These are phyloP conservation scores for Fusarium verrucosum DNA, from an alignment of 2,329 filamentous ascomycete species.

Conservation along the genomic window DNA sequence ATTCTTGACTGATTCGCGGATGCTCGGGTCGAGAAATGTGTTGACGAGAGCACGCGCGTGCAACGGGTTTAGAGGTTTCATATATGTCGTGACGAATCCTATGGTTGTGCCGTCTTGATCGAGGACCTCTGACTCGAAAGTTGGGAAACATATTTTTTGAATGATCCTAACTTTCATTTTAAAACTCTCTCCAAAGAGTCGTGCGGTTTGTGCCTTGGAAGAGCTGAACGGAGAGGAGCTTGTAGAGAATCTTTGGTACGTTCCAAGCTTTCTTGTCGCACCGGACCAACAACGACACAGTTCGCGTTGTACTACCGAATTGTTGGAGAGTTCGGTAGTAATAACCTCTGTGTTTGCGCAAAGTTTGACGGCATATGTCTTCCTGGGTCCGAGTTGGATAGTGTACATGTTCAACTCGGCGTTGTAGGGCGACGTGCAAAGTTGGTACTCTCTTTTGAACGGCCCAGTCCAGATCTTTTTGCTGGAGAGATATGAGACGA, in stretches of 20 bases:
- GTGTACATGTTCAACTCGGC: not conserved
- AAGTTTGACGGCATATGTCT: slow-evolving; percentile 5
- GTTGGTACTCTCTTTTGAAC: not conserved
- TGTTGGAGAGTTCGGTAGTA: not conserved
- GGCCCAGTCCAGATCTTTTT: not conserved
- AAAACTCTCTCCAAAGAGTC: too few species aligned
- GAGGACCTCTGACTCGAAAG: not conserved
- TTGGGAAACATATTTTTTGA: not conserved
- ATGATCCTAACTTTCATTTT: too few species aligned
- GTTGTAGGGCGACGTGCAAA: not conserved
- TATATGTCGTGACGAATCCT: slow-evolving; percentile 12
- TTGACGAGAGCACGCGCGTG: slow-evolving; percentile 4
- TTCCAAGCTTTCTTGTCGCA: not conserved
- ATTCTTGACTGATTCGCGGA: not conserved
- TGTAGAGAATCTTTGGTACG: too few species aligned
- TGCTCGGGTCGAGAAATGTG: not conserved
- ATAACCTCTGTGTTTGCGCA: not conserved
- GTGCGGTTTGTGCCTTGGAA: too few species aligned
- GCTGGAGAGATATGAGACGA: not conserved
- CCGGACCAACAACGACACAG: not conserved
- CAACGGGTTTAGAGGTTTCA: not conserved
- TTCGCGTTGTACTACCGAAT: not conserved
- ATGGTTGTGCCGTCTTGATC: not conserved
- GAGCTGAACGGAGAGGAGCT: too few species aligned
- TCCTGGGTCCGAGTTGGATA: not conserved